A percentile compares a stretch with the other conserved stretches of the same genome.
Conservation (phyloP, 1,284 basidiomycete genomes). For the Singerocomus rubriflavus region DNA sequence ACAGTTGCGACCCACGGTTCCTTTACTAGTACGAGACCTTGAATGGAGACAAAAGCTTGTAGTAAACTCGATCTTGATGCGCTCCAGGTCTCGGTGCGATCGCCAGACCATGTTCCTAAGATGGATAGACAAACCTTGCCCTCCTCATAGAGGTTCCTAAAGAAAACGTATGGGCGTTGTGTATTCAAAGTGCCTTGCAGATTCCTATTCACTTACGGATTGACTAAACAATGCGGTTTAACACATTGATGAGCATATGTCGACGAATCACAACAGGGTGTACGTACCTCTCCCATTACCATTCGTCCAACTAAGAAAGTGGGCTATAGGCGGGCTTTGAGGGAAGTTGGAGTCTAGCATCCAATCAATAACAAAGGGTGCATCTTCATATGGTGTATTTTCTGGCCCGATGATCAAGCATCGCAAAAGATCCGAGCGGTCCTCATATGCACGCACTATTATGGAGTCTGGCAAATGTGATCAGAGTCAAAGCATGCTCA, state of each 20-base stretch:
- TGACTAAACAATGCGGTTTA: constrained; percentile 45
- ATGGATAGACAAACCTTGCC: constrained; percentile 94
- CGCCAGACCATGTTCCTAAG: constrained; percentile 89
- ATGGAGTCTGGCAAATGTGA: constrained; percentile 53
- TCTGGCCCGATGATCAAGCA: constrained; percentile 90
- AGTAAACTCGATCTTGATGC: constrained; percentile 79
- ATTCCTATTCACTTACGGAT: constrained; percentile 55
- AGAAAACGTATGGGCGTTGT: neutral
- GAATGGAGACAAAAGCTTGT: constrained; percentile 92
- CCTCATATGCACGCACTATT: constrained; percentile 71
- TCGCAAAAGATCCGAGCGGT: constrained; percentile 82
- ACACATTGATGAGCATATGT: constrained; percentile 12
- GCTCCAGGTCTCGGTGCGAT: constrained; percentile 83
- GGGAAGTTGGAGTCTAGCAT: constrained; percentile 88
- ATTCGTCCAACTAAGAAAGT: constrained; percentile 93
- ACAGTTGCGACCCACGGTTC: constrained; percentile 63
- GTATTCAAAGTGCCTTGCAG: neutral
- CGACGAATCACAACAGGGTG: neutral
- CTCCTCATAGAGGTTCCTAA: constrained; percentile 89
- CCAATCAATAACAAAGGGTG: constrained; percentile 94
- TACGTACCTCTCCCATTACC: constrained; percentile 82
- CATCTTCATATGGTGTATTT: constrained; percentile 91
- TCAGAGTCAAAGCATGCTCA: neutral
- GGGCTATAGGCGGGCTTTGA: constrained; percentile 80
- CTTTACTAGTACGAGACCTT: constrained; percentile 88